Evolutionary conservation across 306 rosid species (phyloP), one percentile per base, ranked within the genome.

Genomic region (Sicyos baderoa): DNA sequence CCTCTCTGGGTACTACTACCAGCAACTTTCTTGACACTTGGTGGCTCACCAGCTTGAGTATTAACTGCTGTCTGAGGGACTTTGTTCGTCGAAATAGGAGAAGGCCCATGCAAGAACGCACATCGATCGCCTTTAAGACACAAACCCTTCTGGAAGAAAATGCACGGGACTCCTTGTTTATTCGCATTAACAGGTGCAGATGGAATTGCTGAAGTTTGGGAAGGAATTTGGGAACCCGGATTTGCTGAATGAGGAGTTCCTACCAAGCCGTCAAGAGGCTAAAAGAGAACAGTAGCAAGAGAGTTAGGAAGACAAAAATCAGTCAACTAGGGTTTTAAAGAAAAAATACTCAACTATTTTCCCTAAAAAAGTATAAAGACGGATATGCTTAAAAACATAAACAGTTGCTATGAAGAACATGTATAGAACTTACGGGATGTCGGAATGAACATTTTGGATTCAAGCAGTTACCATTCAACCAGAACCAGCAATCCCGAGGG

Each of bases 401-500:
- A 67, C 18, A 44, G 54, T 21, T 44, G 42, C 37, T 50, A 67
- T 21, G 48, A n/a, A 76, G 50, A 22, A 51, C 55, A n/a, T 75
- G 54, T 25, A 44, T 21, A 18, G 21, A 49, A 85, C 96, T 84
- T 71, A 94, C 99, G 4, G 99, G 99, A 79, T 94, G 99, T 62
- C 99, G 86, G 75, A 94, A 94, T 7, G 95, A 19, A 73, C 99
- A 94, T 80, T 86, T 94, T 37, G 91, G 85, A 85, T 94, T 94
- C 83, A 94, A 76, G 86, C 99, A 94, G 73, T 83, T 90, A 17
- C 99, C 97, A 75, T 83, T 86, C 86, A 88, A 84, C 99, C 99
- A 94, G 75, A 82, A 94, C 82, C 87, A 86, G 79, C 99, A 94
- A 79, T 94, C 99, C 80, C 99, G 83, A 23, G 99, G 97, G 76